Evolutionary conservation across 2,329 filamentous ascomycete genomes (phyloP), one percentile per base, ranked within the genome.

Genomic region (Phyllosticta paracitricarpa): DNA sequence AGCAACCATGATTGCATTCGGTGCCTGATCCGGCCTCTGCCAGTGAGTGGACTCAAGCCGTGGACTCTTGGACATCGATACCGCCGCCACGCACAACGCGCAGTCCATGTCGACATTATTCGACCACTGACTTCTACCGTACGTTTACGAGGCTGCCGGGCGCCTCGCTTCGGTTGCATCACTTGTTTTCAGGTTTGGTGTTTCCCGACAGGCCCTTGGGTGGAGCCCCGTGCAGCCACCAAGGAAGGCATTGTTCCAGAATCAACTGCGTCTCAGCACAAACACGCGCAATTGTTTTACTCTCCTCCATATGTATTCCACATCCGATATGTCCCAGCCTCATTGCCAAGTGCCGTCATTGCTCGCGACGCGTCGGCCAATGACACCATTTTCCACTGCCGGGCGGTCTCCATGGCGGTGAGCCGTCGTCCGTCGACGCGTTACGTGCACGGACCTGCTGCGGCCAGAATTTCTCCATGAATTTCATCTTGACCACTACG

Each of bases 381-480:
- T 57, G 22, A n/a, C 35, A 35, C n/a, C n/a, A 17, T 12, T 2
- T 22, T 2, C 35, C 22, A 0, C 7, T n/a, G 22, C 28, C 26
- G 54, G 54, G 17, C 19, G 55, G 22, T 24, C 26, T 3, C 55
- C n/a, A 51, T 2, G 58, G 58, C 58, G 58, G 58, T 51, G 17
- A 35, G 28, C 28, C 28, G 28, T 30, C 5, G 1, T 3, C 5
- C 24, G 51, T 33, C 58, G 54, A 40, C 28, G 28, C 28, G 28
- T 26, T 48, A 26, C n/a, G 52, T 14, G 55, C 53, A 53, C 22
- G 25, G 28, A 55, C 25, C 25, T 25, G 25, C 22, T n/a, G 51
- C 33, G 58, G 52, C 33, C 52, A 55, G 58, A 55, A 59, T 55
- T 59, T 59, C 52, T 54, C 24, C 24, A 54, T 53, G 52, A 59